These are phyloP conservation scores for Naegleria fowleri DNA, from an alignment of 208 protist genomes.

Conservation along the genomic window DNA sequence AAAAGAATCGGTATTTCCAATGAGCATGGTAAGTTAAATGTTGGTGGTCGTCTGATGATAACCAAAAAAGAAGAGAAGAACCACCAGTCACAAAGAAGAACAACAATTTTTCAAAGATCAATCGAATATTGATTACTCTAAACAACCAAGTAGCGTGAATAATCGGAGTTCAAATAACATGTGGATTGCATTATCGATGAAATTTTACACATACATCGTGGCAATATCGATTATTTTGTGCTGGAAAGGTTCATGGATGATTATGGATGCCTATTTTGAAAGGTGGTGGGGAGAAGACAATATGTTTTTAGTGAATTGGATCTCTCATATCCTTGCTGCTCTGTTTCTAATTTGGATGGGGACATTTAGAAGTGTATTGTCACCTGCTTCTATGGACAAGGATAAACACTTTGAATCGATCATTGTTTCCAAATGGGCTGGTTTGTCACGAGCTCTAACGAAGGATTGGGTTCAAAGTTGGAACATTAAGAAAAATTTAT, in stretches of 20 bases:
- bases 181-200: neutral
- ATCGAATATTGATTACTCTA: too few species aligned
- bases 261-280: neutral
- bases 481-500: too few species aligned
- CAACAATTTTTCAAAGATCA: neutral
- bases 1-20: too few species aligned
- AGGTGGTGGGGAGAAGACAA: neutral
- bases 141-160: neutral
- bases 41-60: too few species aligned
- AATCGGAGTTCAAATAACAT: neutral
- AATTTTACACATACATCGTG: neutral
- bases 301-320: neutral
- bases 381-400: neutral
- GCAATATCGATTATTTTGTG: neutral
- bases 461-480: neutral
- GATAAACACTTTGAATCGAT: neutral
- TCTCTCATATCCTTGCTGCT: neutral
- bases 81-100: too few species aligned
- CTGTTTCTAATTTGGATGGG: neutral
- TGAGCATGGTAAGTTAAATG: too few species aligned
- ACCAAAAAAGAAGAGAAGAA: too few species aligned
- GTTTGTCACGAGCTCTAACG: neutral
- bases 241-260: neutral
- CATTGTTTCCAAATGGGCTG: neutral
- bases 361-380: neutral